Base-by-base conservation (phyloP, 2,329 filamentous ascomycete genomes). In the Didymella exigua region DNA sequence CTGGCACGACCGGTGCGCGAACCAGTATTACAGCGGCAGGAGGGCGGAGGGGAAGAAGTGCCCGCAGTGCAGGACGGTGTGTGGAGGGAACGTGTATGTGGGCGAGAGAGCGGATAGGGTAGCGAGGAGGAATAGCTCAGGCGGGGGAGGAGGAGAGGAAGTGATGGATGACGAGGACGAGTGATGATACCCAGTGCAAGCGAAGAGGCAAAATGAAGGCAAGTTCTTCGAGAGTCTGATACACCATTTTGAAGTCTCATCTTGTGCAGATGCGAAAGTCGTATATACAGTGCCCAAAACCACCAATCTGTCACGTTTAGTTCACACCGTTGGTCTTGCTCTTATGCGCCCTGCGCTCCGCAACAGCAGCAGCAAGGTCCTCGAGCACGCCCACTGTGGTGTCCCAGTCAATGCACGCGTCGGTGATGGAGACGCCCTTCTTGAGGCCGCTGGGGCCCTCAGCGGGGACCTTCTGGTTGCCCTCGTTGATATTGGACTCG, bases 351-450 rank as follows among this genome's bases (percentile, higher is more conserved):
- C 95, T 86, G 66, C 93, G 86, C 60, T 85, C 84, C 46, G 90
- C 85, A 47, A 98, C 89, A 30, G 91, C 90, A n/a, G 86, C 86
- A 5, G 95, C 93, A 26, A 98, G 84, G 66, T 93, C 84, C 76
- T 96, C 89, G 21, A 98, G 83, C 1, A 95, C 90, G 1, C 84
- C 79, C 36, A 95, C 86, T 1, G 93, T 97, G 48, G 81, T 83
- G 13, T 96, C 90, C 93, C 93, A 97, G 81, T 90, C 82, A 73
- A 99, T 96, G 80, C 93, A 99, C 51, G 93, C 93, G 76, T 97
- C 93, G 1, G 93, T 97, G 78, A 97, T 97, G 76, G 89, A 93
- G 70, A 97, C 89, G 65, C 93, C 93, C 78, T 90, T 91, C 82
- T 92, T 90, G 46, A 97, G 82, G 7, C 78, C 89, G 1, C 86